These are phyloP conservation scores for Anthostomella pinea DNA, from an alignment of 2,329 filamentous ascomycete species.

Conservation along the genomic window DNA sequence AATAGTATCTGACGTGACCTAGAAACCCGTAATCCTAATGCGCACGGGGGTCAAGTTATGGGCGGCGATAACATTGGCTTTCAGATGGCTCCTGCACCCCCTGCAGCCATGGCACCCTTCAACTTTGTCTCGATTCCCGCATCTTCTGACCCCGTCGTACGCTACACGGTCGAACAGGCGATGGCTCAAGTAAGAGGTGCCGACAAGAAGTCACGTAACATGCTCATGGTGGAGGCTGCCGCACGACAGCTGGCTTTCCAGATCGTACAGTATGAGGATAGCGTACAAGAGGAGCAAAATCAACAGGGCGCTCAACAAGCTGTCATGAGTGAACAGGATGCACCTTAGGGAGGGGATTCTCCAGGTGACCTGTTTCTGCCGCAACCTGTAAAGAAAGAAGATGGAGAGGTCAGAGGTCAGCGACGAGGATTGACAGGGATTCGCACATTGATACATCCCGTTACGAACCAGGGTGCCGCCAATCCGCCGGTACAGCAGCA, in stretches of 20 bases:
- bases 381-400: too few species aligned
- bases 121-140: constrained; percentile 32
- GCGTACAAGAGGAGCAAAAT: constrained; percentile 28
- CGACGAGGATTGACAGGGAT: too few species aligned
- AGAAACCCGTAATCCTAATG: constrained; percentile 46
- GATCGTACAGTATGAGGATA: constrained; percentile 50
- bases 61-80: too few species aligned
- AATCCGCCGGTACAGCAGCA: too few species aligned
- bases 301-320: constrained; percentile 24
- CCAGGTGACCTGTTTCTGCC: too few species aligned
- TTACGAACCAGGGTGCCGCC: too few species aligned
- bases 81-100: constrained; percentile 28
- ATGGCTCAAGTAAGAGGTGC: constrained; percentile 44
- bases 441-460: too few species aligned
- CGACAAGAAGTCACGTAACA: constrained; percentile 42
- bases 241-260: constrained; percentile 54
- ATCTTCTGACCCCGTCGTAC: constrained; percentile 38
- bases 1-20: too few species aligned
- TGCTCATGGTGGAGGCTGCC: constrained; percentile 52
- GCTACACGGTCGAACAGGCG: constrained; percentile 43
- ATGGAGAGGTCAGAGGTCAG: too few species aligned
- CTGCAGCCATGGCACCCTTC: constrained; percentile 29
- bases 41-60: too few species aligned
- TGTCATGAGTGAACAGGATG: constrained; percentile 28
- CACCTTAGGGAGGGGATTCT: constrained; percentile 22